phyloP scores from a whole-genome alignment of 805 yeast genomes.

The Ogataea ramenticola region DNA sequence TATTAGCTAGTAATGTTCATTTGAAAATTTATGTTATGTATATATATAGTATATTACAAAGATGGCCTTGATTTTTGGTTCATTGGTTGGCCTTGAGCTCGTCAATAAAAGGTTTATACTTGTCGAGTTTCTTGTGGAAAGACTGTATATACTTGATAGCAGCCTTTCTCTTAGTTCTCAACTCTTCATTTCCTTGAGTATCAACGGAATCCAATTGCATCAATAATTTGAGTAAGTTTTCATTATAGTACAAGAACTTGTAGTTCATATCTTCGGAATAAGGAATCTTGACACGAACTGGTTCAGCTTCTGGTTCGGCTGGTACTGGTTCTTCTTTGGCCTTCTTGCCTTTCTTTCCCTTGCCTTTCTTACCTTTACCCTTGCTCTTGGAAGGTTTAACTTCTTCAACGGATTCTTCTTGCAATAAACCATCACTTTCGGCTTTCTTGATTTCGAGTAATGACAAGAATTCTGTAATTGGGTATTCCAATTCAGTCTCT shows the following conservation, averaged over 20 bases:
- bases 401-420: constrained; percentile 2
- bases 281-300: background rate
- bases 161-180: constrained; percentile 52
- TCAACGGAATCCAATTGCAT: constrained; percentile 58
- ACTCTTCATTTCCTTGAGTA: constrained; percentile 35
- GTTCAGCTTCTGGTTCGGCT: background rate
- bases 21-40: too few relatives aligned
- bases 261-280: constrained; percentile 29
- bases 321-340: constrained; percentile 1
- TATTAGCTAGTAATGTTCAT: too few relatives aligned
- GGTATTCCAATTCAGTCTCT: constrained; percentile 9
- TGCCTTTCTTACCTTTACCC: background rate
- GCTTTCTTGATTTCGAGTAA: constrained; percentile 9
- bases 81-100: constrained; percentile 3
- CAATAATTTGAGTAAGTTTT: constrained; percentile 57
- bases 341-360: background rate
- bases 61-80: too few relatives aligned
- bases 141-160: constrained; percentile 55
- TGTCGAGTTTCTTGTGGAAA: constrained; percentile 49
- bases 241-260: constrained; percentile 54
- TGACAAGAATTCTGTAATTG: constrained; percentile 6
- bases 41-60: too few relatives aligned
- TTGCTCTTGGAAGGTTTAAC: background rate
- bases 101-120: constrained; percentile 14
- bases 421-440: background rate